Evolutionary conservation across 2,329 filamentous ascomycete species (phyloP).

Genomic region (Thielaviopsis ethacetica): DNA sequence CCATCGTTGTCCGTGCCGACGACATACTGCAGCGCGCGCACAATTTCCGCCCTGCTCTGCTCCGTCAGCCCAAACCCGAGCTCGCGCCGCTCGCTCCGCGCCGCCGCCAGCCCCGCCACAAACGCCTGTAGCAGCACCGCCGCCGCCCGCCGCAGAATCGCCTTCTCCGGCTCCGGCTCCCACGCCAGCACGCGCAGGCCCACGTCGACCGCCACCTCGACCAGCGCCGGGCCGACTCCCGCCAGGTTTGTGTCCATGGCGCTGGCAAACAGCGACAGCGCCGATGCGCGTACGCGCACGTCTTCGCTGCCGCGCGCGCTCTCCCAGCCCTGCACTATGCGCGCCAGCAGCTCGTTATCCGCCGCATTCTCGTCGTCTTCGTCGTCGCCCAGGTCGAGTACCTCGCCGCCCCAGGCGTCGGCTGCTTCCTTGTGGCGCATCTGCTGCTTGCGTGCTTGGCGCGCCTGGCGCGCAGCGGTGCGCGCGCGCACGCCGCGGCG

Average conservation of each 20-base stretch:
- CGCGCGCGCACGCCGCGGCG: conserved; percentile 45
- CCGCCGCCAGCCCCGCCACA: conserved; percentile 40
- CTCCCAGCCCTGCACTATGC: conserved; percentile 52
- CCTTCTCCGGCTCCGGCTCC: conserved; percentile 42
- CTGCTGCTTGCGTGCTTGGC: conserved; percentile 31
- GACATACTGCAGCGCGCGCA: conserved; percentile 46
- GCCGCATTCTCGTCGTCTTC: conserved; percentile 21
- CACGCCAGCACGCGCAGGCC: conserved; percentile 45
- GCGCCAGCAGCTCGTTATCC: conserved; percentile 33
- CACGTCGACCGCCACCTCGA: conserved; percentile 43
- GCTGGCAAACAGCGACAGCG: conserved; percentile 46
- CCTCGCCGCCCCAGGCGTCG: conserved; percentile 37
- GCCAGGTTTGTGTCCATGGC: conserved; percentile 43
- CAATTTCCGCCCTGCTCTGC: conserved; percentile 43
- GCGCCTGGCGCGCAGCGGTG: conserved; percentile 38
- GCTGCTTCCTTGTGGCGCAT: conserved; percentile 32
- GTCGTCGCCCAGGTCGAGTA: conserved; percentile 31
- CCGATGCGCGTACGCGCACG: conserved; percentile 51
- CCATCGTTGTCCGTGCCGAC: conserved; percentile 49
- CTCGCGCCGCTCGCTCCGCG: conserved; percentile 27
- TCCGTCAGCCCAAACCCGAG: conserved; percentile 38
- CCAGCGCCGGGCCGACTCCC: conserved; percentile 35
- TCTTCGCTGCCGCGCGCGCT: conserved; percentile 51
- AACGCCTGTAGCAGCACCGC: conserved; percentile 47
- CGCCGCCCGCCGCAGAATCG: conserved; percentile 50